Evolutionary conservation across 257 asterid species (phyloP), one percentile per base, ranked within the genome.

Genomic region (Solanum clarkiae): DNA sequence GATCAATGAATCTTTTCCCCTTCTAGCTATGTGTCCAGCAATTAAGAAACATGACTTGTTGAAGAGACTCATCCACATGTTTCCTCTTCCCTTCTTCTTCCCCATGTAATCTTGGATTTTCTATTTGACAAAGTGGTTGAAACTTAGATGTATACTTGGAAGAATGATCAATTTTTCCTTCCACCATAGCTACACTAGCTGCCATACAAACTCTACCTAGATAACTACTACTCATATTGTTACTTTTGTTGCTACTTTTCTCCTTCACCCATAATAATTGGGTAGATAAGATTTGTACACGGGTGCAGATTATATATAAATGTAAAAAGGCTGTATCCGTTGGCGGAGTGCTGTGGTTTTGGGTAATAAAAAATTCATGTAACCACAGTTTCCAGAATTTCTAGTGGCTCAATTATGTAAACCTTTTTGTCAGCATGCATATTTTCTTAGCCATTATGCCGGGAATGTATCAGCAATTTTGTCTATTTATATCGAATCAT

Each of bases 21-120:
- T 14, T 49, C 86, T 85, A 87, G 32, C 18, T 85, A 15, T 72
- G 86, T 1, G 80, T 44, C 89, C 89, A 87, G 68, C 89, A 87
- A 66, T 81, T 87, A 3, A 87, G 16, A 60, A 87, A 47, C 89
- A 87, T 87, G 68, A 87, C 69, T 47, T 87, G 86, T 68, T 45
- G 84, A 18, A 85, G 49, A 26, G 89, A 87, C 51, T 87, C 86
- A 63, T 87, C 88, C 2, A 85, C 69, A 79, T 53, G 62, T 53
- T 53, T 57, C 22, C 70, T 40, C 83, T 69, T 77, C 20, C 16
- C 56, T 51, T 51, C 47, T 42, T 56, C 86, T 69, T 57, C 86
- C 26, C 54, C 49, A 14, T 54, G 66, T 36, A 77, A 15, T 26
- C 69, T 47, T 18, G 7, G 11, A 12, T 49, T 82, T 62, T 53